Percentiles rank a stretch among this genome's conserved stretches.
Evolutionary conservation across 495 filamentous ascomycete genomes (phyloP).

Genomic region (Xylaria cubensis): DNA sequence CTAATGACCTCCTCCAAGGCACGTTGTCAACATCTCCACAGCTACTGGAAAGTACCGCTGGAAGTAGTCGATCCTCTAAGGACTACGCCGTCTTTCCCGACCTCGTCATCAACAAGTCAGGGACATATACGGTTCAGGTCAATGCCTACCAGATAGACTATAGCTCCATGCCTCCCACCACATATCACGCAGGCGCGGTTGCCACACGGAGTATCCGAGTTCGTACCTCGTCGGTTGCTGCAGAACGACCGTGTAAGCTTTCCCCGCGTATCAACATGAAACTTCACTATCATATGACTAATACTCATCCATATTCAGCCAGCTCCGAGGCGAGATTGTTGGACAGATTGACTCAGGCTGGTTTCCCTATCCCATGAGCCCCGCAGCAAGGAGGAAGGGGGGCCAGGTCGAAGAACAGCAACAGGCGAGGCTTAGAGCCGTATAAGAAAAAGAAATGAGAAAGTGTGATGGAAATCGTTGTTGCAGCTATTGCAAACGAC

Average conservation of each 20-base stretch:
- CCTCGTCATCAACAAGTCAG: slow-evolving; percentile 4
- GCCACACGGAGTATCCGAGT: slow-evolving; percentile 7
- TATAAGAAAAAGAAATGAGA: background rate
- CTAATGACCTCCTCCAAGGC: background rate
- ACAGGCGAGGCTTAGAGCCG: background rate
- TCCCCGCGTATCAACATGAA: background rate
- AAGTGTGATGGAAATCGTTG: background rate
- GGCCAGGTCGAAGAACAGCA: background rate
- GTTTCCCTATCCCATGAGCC: slow-evolving; percentile 16
- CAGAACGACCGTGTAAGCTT: slow-evolving; percentile 22
- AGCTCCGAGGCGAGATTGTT: slow-evolving; percentile 10
- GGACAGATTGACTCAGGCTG: slow-evolving; percentile 2
- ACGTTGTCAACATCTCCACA: slow-evolving; percentile 11
- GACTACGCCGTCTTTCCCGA: slow-evolving; percentile 27
- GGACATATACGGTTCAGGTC: slow-evolving; percentile 17
- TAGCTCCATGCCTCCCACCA: background rate
- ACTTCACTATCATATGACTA: slow-evolving; percentile 7
- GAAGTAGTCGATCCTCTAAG: background rate
- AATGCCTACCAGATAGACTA: slow-evolving; percentile 24
- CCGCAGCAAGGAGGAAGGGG: background rate
- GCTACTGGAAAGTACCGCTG: background rate
- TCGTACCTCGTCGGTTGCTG: background rate
- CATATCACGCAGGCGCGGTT: background rate
- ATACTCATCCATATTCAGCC: slow-evolving; percentile 8
- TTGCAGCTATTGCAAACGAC: background rate